Evolutionary conservation across 345 rosid genomes (phyloP).

Genomic region (Citropsis articulata): DNA sequence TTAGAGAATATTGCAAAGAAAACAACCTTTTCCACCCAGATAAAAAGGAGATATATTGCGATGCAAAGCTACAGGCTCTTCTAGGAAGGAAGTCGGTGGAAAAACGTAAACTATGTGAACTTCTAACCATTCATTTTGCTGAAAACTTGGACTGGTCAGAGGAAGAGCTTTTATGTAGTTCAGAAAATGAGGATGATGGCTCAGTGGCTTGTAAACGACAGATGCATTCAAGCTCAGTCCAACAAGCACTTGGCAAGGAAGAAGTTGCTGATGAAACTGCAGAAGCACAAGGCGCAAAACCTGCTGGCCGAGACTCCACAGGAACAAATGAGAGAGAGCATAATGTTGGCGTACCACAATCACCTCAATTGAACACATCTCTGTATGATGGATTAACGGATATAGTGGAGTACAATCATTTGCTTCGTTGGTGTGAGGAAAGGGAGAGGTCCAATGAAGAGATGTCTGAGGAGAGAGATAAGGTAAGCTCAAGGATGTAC

Average conservation of each 20-base stretch:
- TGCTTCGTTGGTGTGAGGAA: neutral
- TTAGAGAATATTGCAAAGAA: slow-evolving; percentile 35
- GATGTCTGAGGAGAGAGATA: neutral
- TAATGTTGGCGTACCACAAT: too few relatives aligned
- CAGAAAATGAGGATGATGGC: slow-evolving; percentile 4
- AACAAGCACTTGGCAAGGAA: slow-evolving; percentile 8
- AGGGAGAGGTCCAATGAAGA: slow-evolving; percentile 14
- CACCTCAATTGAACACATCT: too few relatives aligned
- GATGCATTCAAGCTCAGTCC: neutral
- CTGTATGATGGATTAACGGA: neutral
- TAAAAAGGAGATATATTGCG: slow-evolving; percentile 43
- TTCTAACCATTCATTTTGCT: slow-evolving; percentile 36
- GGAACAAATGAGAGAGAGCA: too few relatives aligned
- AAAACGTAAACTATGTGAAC: slow-evolving; percentile 31
- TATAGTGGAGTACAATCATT: neutral
- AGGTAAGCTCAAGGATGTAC: neutral
- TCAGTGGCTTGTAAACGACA: slow-evolving; percentile 10
- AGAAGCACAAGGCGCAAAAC: too few relatives aligned
- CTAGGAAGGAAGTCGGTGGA: slow-evolving; percentile 38
- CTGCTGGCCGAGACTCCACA: too few relatives aligned
- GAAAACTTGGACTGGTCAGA: slow-evolving; percentile 23
- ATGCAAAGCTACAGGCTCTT: slow-evolving; percentile 38
- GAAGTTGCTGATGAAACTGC: neutral
- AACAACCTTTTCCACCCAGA: slow-evolving; percentile 34
- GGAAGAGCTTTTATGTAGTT: too few relatives aligned